Percentiles rank a stretch among this genome's conserved stretches.
Evolutionary conservation across 768 basidiomycete genomes (phyloP).

Genomic region (Collybia mongolica): DNA sequence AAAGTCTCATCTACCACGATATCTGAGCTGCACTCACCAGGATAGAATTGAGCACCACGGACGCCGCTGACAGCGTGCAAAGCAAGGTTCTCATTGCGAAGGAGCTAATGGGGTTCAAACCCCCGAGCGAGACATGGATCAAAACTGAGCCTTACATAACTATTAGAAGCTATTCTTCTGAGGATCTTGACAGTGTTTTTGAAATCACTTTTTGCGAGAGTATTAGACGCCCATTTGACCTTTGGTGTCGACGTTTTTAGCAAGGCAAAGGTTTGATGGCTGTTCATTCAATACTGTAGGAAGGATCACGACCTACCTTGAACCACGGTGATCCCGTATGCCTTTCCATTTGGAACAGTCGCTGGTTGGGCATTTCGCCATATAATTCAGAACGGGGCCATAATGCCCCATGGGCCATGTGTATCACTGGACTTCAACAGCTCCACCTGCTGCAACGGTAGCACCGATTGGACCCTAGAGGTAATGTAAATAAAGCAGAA

Average conservation of each 20-base stretch:
- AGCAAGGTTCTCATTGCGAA: constrained; percentile 38
- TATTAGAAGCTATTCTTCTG: constrained; percentile 32
- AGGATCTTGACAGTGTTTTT: constrained; percentile 35
- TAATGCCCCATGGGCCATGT: constrained; percentile 39
- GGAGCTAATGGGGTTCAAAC: constrained; percentile 22
- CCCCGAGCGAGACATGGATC: too few relatives aligned
- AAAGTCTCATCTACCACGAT: too few relatives aligned
- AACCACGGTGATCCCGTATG: constrained; percentile 36
- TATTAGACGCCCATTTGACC: constrained; percentile 37
- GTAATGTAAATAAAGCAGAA: too few relatives aligned
- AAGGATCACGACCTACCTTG: constrained; percentile 24
- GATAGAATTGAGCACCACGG: constrained; percentile 39
- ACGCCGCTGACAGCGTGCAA: constrained; percentile 28
- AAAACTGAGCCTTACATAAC: constrained; percentile 24
- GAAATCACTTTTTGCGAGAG: constrained; percentile 29
- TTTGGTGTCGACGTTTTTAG: constrained; percentile 21
- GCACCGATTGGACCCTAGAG: constrained; percentile 32
- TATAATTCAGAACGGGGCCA: constrained; percentile 38
- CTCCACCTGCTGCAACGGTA: constrained; percentile 32
- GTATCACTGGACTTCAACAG: constrained; percentile 34
- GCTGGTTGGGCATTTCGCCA: constrained; percentile 33
- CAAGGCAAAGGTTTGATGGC: too few relatives aligned
- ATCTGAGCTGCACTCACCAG: constrained; percentile 21
- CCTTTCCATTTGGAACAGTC: constrained; percentile 34
- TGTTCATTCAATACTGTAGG: too few relatives aligned